phyloP scores from a whole-genome alignment of 345 rosid species.

The Pistacia integerrima region DNA sequence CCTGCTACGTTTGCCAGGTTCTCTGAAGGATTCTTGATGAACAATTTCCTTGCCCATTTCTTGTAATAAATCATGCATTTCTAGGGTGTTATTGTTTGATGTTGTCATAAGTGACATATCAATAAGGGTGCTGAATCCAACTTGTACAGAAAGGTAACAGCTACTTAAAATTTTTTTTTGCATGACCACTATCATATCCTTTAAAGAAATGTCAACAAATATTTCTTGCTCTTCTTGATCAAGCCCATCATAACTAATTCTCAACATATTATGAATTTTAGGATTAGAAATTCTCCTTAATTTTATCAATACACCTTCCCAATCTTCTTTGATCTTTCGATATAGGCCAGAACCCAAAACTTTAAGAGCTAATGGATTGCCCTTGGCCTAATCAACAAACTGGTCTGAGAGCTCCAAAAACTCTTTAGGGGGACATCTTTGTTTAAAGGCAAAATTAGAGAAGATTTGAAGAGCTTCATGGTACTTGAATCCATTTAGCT shows the following conservation, averaged over 20 bases:
- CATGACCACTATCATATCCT: background rate
- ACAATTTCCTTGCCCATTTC: conserved; percentile 20
- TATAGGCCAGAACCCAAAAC: background rate
- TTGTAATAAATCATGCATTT: conserved; percentile 19
- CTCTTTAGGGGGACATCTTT: background rate
- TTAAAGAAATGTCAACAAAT: conserved; percentile 27
- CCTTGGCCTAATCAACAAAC: background rate
- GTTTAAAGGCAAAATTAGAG: background rate
- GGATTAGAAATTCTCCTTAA: background rate
- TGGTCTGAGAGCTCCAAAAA: background rate
- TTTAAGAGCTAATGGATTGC: conserved; percentile 21
- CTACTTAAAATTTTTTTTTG: background rate
- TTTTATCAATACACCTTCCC: background rate
- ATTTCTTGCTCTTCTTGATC: conserved; percentile 1
- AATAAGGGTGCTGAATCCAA: background rate
- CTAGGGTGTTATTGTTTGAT: background rate
- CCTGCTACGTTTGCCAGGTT: background rate
- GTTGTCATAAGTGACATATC: conserved; percentile 12
- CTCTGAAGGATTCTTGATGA: background rate
- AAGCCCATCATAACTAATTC: background rate
- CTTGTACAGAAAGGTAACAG: background rate
- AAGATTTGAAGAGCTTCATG: background rate
- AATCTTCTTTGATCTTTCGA: background rate
- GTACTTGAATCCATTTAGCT: too few relatives aligned
- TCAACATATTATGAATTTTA: background rate